Conservation (phyloP, 208 protist species). For the Trypanosoma lewisi region DNA sequence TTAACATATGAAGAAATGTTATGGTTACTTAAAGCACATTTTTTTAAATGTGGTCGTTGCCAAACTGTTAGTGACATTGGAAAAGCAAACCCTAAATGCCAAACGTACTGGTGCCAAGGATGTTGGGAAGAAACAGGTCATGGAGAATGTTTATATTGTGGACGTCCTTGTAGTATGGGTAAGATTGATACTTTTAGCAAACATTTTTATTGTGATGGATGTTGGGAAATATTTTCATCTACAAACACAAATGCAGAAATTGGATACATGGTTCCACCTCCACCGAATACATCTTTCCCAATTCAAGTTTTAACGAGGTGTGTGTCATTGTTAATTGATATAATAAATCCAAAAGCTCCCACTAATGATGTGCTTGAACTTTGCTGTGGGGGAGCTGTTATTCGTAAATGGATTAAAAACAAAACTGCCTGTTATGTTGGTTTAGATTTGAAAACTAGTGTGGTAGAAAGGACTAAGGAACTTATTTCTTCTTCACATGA, state of each 20-base stretch:
- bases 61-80: slow-evolving; percentile 74
- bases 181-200: slow-evolving; percentile 58
- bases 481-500: slow-evolving; percentile 36
- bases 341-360: slow-evolving; percentile 61
- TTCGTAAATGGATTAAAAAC: slow-evolving; percentile 86
- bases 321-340: slow-evolving; percentile 73
- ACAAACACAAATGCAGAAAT: slow-evolving; percentile 63
- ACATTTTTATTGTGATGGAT: slow-evolving; percentile 82
- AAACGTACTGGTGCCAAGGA: slow-evolving; percentile 75
- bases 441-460: slow-evolving; percentile 67
- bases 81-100: slow-evolving; percentile 43
- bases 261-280: slow-evolving; percentile 72
- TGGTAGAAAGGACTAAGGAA: slow-evolving; percentile 42
- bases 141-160: slow-evolving; percentile 82
- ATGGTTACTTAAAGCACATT: slow-evolving; percentile 61
- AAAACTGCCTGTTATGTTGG: slow-evolving; percentile 73
- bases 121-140: slow-evolving; percentile 85
- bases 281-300: slow-evolving; percentile 67
- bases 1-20: slow-evolving; percentile 71
- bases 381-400: slow-evolving; percentile 77
- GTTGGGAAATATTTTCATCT: slow-evolving; percentile 70
- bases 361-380: slow-evolving; percentile 85
- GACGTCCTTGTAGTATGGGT: slow-evolving; percentile 47
- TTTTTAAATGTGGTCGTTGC: slow-evolving; percentile 72
- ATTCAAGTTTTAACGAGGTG: slow-evolving; percentile 72